phyloP scores from a whole-genome alignment of 768 basidiomycete genomes.

The Amanita pallidorosea region DNA sequence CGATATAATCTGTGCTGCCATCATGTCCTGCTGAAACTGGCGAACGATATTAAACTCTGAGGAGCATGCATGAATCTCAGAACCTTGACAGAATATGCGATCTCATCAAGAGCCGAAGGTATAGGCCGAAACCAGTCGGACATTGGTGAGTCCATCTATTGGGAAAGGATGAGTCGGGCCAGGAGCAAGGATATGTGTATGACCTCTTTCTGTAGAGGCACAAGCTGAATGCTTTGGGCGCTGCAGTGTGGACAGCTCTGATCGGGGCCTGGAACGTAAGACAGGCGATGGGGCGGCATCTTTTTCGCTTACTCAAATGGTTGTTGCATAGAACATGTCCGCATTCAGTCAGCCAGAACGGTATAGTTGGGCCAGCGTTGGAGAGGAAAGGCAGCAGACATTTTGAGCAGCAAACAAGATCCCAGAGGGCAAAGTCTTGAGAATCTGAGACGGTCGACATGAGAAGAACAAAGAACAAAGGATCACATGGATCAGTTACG shows the following conservation, averaged over 20 bases:
- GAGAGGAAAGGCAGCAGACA: conserved; percentile 60
- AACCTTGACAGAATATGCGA: conserved; percentile 64
- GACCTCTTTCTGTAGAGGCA: conserved; percentile 68
- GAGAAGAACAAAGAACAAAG: background rate
- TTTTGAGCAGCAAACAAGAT: conserved; percentile 60
- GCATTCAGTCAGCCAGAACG: conserved; percentile 87
- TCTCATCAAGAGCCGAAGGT: conserved; percentile 47
- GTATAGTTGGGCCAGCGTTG: conserved; percentile 44
- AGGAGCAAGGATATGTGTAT: background rate
- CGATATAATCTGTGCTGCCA: conserved; percentile 56
- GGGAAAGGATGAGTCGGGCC: background rate
- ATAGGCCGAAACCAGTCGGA: conserved; percentile 69
- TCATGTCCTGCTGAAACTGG: conserved; percentile 73
- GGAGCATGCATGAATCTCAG: background rate
- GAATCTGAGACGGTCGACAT: conserved; percentile 37
- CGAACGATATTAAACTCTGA: conserved; percentile 1
- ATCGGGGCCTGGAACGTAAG: conserved; percentile 41
- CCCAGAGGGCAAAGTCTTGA: conserved; percentile 62
- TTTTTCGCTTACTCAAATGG: conserved; percentile 57
- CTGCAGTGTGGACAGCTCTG: conserved; percentile 71
- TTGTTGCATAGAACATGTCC: conserved; percentile 80
- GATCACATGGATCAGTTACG: background rate
- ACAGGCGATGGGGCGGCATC: background rate
- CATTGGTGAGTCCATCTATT: conserved; percentile 76
- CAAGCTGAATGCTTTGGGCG: conserved; percentile 48